Conservation (phyloP, 805 yeast species). For the Saturnispora sekii region DNA sequence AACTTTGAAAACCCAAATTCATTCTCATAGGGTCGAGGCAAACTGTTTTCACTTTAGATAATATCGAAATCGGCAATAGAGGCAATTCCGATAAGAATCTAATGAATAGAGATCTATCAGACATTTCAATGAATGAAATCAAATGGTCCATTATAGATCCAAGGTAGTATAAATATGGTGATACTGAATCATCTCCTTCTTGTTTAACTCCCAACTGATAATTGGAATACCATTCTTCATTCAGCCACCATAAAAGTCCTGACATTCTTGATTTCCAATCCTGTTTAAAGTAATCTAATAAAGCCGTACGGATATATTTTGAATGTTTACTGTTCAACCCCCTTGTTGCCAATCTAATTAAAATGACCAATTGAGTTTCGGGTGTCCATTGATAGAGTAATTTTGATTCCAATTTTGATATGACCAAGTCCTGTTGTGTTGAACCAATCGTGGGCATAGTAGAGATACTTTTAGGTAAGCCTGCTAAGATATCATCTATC, state of each 20-base stretch:
- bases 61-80: conserved; percentile 49
- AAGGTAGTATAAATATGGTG: conserved; percentile 58
- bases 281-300: conserved; percentile 63
- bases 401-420: conserved; percentile 39
- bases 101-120: conserved; percentile 72
- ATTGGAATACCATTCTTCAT: conserved; percentile 78
- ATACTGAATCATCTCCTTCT: conserved; percentile 9
- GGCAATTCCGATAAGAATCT: conserved; percentile 86
- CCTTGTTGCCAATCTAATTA: conserved; percentile 73
- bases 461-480: conserved; percentile 12
- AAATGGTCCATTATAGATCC: conserved; percentile 63
- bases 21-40: conserved; percentile 81
- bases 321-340: conserved; percentile 46
- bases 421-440: conserved; percentile 1
- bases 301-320: conserved; percentile 54
- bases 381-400: conserved; percentile 44
- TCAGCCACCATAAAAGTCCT: conserved; percentile 80
- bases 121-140: conserved; percentile 74
- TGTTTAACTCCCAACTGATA: conserved; percentile 30
- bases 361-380: conserved; percentile 67
- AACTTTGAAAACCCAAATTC: conserved; percentile 69
- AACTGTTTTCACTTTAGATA: conserved; percentile 57
- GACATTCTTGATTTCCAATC: conserved; percentile 68
- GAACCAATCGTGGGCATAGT: background rate
- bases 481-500: conserved; percentile 46